Evolutionary conservation across 192 early-diverging fungal genomes (phyloP).

Genomic region (Rhizoclosmatium sp.): DNA sequence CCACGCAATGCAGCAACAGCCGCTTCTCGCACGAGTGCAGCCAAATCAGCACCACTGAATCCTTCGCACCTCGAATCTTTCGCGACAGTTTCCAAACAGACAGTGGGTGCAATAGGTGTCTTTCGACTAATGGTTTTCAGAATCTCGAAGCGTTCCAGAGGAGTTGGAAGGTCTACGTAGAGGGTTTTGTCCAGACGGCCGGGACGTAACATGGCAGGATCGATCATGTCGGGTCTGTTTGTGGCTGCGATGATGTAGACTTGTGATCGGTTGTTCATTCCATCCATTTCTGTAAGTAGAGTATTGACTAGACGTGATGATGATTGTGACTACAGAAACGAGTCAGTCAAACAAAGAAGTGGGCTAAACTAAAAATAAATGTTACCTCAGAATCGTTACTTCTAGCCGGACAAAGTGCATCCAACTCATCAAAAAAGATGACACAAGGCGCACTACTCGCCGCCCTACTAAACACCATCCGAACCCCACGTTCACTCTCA

Average conservation of each 20-base stretch:
- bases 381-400: conserved; percentile 87
- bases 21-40: conserved; percentile 62
- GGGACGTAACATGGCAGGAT: conserved; percentile 97
- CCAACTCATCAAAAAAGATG: conserved; percentile 98
- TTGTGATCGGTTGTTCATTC: conserved; percentile 84
- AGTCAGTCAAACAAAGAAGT: conserved; percentile 12
- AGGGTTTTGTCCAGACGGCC: conserved; percentile 96
- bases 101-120: conserved; percentile 23
- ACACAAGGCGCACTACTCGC: conserved; percentile 93
- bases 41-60: conserved; percentile 68
- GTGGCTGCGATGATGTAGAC: conserved; percentile 99
- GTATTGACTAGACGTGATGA: conserved; percentile 97
- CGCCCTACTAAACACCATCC: conserved; percentile 94
- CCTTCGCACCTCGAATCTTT: conserved; percentile 58
- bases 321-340: conserved; percentile 71
- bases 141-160: conserved; percentile 83
- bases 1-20: conserved; percentile 82
- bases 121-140: conserved; percentile 74
- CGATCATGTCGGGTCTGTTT: conserved; percentile 97
- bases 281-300: conserved; percentile 95
- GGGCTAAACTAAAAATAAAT: conserved; percentile 17
- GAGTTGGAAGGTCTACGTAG: conserved; percentile 93
- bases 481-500: conserved; percentile 95
- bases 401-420: conserved; percentile 86
- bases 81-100: conserved; percentile 60